Conservation (phyloP, 257 asterid species). For the Solanum pennellii region DNA sequence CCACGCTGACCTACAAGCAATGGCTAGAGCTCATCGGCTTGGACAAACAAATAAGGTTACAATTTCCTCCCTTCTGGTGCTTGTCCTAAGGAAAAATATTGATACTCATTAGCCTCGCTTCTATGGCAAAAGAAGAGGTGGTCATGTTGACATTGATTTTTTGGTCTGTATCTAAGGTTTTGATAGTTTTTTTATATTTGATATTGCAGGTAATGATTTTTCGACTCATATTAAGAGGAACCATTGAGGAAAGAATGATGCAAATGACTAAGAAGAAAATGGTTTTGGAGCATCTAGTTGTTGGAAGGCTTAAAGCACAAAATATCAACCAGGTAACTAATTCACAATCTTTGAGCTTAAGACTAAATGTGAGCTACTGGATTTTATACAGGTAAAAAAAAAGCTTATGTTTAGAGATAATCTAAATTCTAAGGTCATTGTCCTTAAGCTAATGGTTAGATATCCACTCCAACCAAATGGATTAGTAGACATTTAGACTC, state of each 20-base stretch:
- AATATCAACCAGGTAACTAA: constrained; percentile 78
- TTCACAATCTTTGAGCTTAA: neutral
- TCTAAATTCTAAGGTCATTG: neutral
- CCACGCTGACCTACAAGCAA: constrained; percentile 99
- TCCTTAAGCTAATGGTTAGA: neutral
- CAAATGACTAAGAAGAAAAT: constrained; percentile 98
- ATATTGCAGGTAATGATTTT: constrained; percentile 83
- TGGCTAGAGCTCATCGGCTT: constrained; percentile 99
- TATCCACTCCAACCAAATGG: neutral
- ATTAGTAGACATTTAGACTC: neutral
- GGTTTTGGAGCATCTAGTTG: constrained; percentile 97
- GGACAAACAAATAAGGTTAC: constrained; percentile 97
- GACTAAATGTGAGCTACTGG: neutral
- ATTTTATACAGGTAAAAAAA: neutral
- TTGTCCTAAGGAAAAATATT: neutral
- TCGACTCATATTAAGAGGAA: constrained; percentile 82
- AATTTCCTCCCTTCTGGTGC: neutral
- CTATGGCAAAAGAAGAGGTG: neutral
- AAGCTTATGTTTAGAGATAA: neutral
- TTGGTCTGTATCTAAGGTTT: constrained; percentile 1
- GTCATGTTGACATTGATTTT: neutral
- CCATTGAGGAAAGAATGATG: constrained; percentile 99
- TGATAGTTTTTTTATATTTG: neutral
- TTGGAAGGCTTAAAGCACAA: constrained; percentile 90
- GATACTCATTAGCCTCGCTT: neutral